Conservation (phyloP, 257 asterid genomes). For the Solanum infundibuliforme region DNA sequence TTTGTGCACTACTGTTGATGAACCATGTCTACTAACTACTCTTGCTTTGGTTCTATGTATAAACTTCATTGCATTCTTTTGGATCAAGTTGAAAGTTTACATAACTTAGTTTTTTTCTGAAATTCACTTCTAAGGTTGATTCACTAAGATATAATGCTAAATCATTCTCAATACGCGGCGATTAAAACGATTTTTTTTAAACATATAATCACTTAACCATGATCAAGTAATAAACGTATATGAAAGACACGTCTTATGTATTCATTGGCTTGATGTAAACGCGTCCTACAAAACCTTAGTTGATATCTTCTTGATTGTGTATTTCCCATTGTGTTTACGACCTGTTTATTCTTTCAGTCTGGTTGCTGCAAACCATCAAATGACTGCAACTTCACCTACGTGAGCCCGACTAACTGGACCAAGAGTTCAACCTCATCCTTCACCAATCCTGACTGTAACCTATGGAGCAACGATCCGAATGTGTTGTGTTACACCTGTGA, state of each 20-base stretch:
- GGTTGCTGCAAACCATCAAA: constrained; percentile 94
- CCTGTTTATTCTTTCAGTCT: constrained; percentile 40
- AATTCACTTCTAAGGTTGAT: background rate
- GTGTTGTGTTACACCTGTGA: constrained; percentile 56
- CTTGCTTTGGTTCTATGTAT: background rate
- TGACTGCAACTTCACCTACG: constrained; percentile 55
- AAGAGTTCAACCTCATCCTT: background rate
- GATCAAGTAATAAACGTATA: background rate
- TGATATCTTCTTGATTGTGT: background rate
- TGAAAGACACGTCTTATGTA: background rate
- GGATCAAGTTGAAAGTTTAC: background rate
- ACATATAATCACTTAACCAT: background rate
- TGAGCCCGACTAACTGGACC: constrained; percentile 76
- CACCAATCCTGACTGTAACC: constrained; percentile 44
- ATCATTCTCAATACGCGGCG: background rate
- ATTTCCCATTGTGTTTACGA: background rate
- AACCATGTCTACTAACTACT: background rate
- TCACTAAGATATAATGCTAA: background rate
- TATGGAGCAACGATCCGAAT: constrained; percentile 54
- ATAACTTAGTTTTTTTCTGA: background rate
- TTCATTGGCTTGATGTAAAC: background rate
- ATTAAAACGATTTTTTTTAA: too few relatives aligned
- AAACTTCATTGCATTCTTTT: background rate
- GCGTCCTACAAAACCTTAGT: background rate
- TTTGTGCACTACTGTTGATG: background rate